Conservation (phyloP, 306 rosid genomes). For the Gynostemma pentaphyllum region DNA sequence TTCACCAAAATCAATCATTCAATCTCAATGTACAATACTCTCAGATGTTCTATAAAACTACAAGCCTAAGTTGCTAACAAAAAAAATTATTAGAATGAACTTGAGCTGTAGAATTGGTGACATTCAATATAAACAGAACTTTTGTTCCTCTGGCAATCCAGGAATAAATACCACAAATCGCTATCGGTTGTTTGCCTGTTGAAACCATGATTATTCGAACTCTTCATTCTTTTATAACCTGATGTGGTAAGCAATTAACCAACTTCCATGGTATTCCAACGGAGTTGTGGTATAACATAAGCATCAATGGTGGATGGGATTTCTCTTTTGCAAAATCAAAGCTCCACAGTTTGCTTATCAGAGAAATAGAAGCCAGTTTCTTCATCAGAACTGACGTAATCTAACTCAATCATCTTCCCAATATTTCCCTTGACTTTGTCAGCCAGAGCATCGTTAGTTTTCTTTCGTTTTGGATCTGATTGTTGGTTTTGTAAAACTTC, state of each 20-base stretch:
- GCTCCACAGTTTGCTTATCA: neutral
- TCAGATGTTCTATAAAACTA: neutral
- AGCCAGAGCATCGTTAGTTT: constrained; percentile 23
- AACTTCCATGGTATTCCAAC: neutral
- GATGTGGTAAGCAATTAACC: neutral
- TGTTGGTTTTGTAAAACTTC: constrained; percentile 21
- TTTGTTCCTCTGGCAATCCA: neutral
- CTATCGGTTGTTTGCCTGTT: neutral
- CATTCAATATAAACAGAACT: neutral
- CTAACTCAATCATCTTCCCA: constrained; percentile 68
- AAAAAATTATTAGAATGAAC: neutral
- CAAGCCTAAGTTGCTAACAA: neutral
- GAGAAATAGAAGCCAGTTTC: constrained; percentile 28
- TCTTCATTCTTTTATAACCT: neutral
- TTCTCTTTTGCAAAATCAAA: neutral
- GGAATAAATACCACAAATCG: neutral
- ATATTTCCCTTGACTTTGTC: constrained; percentile 26
- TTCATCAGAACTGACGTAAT: constrained; percentile 66
- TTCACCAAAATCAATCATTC: too few relatives aligned
- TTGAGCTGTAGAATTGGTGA: neutral
- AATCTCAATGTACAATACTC: too few relatives aligned
- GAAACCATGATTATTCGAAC: neutral
- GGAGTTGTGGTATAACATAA: neutral
- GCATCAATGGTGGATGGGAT: neutral
- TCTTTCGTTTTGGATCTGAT: constrained; percentile 40